These are phyloP conservation scores for Erodium texanum DNA, from an alignment of 441 rosid genomes.

Conservation along the genomic window DNA sequence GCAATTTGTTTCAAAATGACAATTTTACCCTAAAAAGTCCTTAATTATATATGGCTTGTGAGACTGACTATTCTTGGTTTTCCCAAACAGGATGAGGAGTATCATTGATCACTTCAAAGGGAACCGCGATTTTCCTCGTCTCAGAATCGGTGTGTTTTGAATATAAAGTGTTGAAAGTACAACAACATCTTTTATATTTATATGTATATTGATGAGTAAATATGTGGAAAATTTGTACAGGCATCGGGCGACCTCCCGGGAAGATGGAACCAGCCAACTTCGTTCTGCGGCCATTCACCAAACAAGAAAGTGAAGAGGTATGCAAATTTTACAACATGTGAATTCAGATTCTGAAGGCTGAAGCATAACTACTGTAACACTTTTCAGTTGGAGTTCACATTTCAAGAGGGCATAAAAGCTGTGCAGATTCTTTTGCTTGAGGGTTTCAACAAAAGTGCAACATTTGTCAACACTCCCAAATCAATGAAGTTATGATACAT, in stretches of 20 bases:
- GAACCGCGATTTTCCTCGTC: conserved; percentile 78
- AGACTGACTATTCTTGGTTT: conserved; percentile 10
- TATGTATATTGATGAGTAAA: not conserved
- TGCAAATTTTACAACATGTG: not conserved
- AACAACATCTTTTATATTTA: not conserved
- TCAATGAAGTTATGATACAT: conserved; percentile 32
- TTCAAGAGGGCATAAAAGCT: conserved; percentile 58
- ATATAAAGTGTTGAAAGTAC: not conserved
- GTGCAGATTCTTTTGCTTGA: conserved; percentile 58
- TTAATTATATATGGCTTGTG: too few species aligned
- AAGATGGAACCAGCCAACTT: conserved; percentile 63
- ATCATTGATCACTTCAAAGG: conserved; percentile 83
- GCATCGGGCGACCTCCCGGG: conserved; percentile 96
- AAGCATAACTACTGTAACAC: too few species aligned
- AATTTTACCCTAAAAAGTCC: too few species aligned
- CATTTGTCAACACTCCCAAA: conserved; percentile 64
- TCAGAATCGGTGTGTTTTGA: conserved; percentile 60
- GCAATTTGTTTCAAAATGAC: too few species aligned
- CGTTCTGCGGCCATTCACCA: conserved; percentile 65
- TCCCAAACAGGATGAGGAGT: conserved; percentile 62
- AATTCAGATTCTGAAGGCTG: not conserved
- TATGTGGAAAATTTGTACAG: conserved; percentile 24
- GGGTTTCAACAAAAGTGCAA: conserved; percentile 76
- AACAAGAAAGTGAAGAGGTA: conserved; percentile 75
- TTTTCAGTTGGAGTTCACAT: conserved; percentile 67